A percentile compares a stretch with the other conserved stretches of the same genome.
phyloP scores from a whole-genome alignment of 768 basidiomycete species.

The Termitomyces heimii region DNA sequence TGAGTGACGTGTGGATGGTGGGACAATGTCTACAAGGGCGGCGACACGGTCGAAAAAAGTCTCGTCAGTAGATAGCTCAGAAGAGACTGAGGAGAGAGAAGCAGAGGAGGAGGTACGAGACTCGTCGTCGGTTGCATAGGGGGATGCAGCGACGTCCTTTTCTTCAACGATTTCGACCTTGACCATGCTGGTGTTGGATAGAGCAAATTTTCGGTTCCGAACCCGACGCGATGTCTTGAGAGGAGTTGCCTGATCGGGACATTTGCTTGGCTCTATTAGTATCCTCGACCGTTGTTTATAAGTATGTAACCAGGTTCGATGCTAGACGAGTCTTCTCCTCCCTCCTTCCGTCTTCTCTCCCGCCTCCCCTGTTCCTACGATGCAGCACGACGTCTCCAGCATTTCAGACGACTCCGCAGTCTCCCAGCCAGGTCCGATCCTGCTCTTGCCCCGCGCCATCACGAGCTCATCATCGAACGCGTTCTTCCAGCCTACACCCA shows the following conservation, averaged over 20 bases:
- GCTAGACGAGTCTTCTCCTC: slow-evolving; percentile 17
- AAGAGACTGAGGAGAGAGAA: slow-evolving; percentile 77
- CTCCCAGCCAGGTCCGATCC: slow-evolving; percentile 24
- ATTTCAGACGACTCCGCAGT: slow-evolving; percentile 16
- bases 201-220: slow-evolving; percentile 22
- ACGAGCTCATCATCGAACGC: slow-evolving; percentile 10
- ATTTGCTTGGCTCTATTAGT: slow-evolving; percentile 23
- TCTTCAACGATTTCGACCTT: slow-evolving; percentile 88
- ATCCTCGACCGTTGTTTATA: slow-evolving; percentile 25
- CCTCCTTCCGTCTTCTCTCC: slow-evolving; percentile 13
- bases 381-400: slow-evolving; percentile 29
- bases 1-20: slow-evolving; percentile 80
- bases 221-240: slow-evolving; percentile 9
- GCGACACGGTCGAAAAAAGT: slow-evolving; percentile 80
- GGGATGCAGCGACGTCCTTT: slow-evolving; percentile 64
- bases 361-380: slow-evolving; percentile 14
- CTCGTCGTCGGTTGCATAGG: slow-evolving; percentile 70
- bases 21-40: slow-evolving; percentile 94
- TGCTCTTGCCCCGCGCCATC: slow-evolving; percentile 7
- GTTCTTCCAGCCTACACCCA: slow-evolving; percentile 47
- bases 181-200: slow-evolving; percentile 59
- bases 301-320: slow-evolving; percentile 24
- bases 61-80: slow-evolving; percentile 70
- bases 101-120: slow-evolving; percentile 66
- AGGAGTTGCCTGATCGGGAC: slow-evolving; percentile 14